A percentile compares a stretch with the other conserved stretches of the same genome.
These are phyloP conservation scores for Candida buenavistaensis DNA, from an alignment of 1,139 yeast genomes.

Conservation along the genomic window DNA sequence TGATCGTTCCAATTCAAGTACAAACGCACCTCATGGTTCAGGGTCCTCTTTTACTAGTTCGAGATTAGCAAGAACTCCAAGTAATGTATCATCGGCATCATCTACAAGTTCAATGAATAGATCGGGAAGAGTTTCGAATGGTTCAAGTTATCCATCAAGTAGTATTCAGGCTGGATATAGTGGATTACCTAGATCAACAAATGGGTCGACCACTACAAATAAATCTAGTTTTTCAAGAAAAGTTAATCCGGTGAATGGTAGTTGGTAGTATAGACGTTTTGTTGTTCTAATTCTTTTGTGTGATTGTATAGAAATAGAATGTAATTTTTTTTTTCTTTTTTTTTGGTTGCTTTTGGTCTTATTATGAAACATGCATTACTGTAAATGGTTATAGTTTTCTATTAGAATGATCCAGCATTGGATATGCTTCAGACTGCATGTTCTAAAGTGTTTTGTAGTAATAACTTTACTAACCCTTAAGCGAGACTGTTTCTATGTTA, in stretches of 20 bases:
- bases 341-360: no score
- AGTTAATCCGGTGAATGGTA: conserved; percentile 1
- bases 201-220: background rate
- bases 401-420: no score
- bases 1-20: conserved; percentile 2
- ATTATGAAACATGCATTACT: no score
- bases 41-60: conserved; percentile 22
- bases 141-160: conserved; percentile 20
- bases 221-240: background rate
- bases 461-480: no score
- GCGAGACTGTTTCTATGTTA: no score
- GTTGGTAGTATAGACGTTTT: conserved; percentile 1
- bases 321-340: no score
- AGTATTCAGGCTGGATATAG: conserved; percentile 23
- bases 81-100: conserved; percentile 30
- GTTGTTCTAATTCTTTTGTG: background rate
- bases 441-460: no score
- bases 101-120: conserved; percentile 7
- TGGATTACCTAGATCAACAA: conserved; percentile 16
- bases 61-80: conserved; percentile 30
- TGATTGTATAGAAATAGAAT: conserved; percentile 1
- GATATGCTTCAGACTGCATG: no score
- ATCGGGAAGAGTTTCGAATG: conserved; percentile 7
- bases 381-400: no score
- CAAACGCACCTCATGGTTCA: no score